phyloP scores from a whole-genome alignment of 2,329 filamentous ascomycete species.

The Raffaelea deltoideospora region DNA sequence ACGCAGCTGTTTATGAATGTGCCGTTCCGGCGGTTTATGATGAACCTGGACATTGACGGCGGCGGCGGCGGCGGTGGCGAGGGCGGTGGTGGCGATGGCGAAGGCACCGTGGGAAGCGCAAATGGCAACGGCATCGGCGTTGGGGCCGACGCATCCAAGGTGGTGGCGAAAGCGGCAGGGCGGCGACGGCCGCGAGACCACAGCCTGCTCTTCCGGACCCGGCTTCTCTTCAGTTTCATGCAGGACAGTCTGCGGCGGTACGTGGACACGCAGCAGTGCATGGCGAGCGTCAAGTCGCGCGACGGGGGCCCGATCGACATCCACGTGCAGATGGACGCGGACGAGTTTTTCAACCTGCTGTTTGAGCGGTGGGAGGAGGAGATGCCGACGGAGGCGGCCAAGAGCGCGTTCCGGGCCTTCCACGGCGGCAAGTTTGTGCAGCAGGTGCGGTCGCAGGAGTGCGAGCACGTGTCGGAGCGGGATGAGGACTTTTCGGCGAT shows the following conservation, averaged over 20 bases:
- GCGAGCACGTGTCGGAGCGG: slow-evolving; percentile 80
- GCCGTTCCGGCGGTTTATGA: slow-evolving; percentile 71
- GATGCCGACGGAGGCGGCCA: slow-evolving; percentile 51
- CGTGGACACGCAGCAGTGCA: slow-evolving; percentile 58
- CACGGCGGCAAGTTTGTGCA: slow-evolving; percentile 87
- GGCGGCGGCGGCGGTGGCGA: no score
- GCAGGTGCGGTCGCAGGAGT: slow-evolving; percentile 91
- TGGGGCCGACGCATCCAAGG: slow-evolving; percentile 1
- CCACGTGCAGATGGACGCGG: slow-evolving; percentile 89
- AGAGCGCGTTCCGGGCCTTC: slow-evolving; percentile 61
- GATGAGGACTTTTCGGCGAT: slow-evolving; percentile 87
- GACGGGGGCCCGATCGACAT: slow-evolving; percentile 75
- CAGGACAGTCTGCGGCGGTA: slow-evolving; percentile 65
- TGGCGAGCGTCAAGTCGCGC: slow-evolving; percentile 64
- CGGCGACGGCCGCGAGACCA: no score
- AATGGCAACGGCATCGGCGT: slow-evolving; percentile 4
- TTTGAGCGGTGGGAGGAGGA: slow-evolving; percentile 86
- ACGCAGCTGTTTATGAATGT: slow-evolving; percentile 95
- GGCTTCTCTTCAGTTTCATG: slow-evolving; percentile 70
- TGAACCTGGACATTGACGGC: slow-evolving; percentile 43
- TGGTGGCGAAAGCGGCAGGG: not conserved
- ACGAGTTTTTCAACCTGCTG: slow-evolving; percentile 90
- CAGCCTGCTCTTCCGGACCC: slow-evolving; percentile 58
- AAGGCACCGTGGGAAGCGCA: no score
- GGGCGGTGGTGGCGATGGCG: no score